A percentile compares a stretch with the other conserved stretches of the same genome.
These are phyloP conservation scores for Blattamonas nauphoetae DNA, from an alignment of 78 protist genomes.

Conservation along the genomic window DNA sequence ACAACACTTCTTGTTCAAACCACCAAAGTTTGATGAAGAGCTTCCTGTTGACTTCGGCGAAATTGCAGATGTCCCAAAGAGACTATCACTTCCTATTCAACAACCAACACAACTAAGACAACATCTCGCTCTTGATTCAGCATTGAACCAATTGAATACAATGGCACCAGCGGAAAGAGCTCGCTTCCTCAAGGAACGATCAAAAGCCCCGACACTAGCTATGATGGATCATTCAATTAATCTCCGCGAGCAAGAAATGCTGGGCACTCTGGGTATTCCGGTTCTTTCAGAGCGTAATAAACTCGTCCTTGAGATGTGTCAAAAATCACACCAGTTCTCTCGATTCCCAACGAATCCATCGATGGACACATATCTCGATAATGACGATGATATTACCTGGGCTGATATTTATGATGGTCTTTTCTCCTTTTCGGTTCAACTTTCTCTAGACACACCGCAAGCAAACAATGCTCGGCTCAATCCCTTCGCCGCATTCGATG, in stretches of 20 bases:
- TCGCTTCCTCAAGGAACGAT: neutral
- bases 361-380: neutral
- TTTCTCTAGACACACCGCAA: no score
- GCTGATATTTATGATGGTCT: neutral
- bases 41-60: neutral
- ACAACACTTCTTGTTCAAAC: neutral
- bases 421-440: no score
- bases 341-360: neutral
- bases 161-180: neutral
- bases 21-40: neutral
- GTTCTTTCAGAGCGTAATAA: neutral
- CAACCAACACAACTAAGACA: neutral
- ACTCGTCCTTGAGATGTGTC: neutral
- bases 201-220: neutral
- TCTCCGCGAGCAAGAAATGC: neutral
- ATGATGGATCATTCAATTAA: neutral
- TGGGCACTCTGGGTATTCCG: neutral
- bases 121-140: neutral
- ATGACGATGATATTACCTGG: neutral
- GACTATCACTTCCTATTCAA: neutral
- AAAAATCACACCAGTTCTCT: neutral
- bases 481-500: no score
- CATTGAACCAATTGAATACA: neutral
- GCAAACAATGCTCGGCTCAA: no score
- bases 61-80: neutral